Evolutionary conservation across 192 early-diverging fungal species (phyloP).

Genomic region (Coemansia sp.): DNA sequence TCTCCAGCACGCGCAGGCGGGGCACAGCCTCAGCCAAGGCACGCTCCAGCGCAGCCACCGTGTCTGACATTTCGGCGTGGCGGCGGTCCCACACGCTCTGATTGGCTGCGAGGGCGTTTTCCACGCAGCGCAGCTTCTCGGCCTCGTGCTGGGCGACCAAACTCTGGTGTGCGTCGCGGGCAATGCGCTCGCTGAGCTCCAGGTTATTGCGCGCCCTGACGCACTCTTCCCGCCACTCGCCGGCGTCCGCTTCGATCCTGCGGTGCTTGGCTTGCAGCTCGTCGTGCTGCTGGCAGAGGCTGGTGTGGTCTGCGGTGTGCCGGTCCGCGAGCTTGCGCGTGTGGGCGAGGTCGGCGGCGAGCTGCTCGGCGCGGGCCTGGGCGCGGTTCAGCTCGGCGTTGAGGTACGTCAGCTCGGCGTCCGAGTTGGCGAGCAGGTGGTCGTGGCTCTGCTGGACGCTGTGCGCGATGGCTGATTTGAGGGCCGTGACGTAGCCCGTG

Average conservation of each 20-base stretch:
- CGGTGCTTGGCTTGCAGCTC: constrained; percentile 2
- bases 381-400: neutral
- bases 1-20: constrained; percentile 28
- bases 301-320: neutral
- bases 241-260: constrained; percentile 13
- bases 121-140: neutral
- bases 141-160: neutral
- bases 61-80: constrained; percentile 10
- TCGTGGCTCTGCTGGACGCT: constrained; percentile 5
- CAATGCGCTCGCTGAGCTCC: constrained; percentile 6
- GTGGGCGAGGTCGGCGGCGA: neutral
- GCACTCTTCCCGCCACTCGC: constrained; percentile 34
- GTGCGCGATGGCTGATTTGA: neutral
- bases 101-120: neutral
- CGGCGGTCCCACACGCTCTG: constrained; percentile 2
- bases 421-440: constrained; percentile 1
- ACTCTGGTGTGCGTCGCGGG: neutral
- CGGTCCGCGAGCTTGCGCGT: neutral
- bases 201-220: neutral
- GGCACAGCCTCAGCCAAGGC: constrained; percentile 37
- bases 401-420: neutral
- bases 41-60: constrained; percentile 15
- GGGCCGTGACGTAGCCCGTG: neutral
- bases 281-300: neutral
- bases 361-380: neutral